A percentile compares a stretch with the other conserved stretches of the same genome.
Evolutionary conservation across 768 basidiomycete species (phyloP).

Genomic region (Clitopilus passeckerianus): DNA sequence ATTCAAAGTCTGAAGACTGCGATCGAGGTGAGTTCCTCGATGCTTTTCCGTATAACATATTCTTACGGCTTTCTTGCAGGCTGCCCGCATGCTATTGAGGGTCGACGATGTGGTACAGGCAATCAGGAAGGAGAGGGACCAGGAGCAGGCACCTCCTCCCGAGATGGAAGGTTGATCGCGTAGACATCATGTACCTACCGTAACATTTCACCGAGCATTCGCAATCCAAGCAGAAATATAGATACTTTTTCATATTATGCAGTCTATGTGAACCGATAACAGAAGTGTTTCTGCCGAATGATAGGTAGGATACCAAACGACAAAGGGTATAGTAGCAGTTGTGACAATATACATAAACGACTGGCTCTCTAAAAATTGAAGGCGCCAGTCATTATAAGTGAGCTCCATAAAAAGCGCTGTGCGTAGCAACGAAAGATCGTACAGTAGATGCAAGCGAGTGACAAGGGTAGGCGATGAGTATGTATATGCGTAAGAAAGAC

Average conservation of each 20-base stretch:
- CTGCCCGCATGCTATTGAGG: slow-evolving; percentile 84
- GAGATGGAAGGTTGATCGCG: slow-evolving; percentile 23
- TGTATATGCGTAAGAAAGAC: neutral
- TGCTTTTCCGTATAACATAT: neutral
- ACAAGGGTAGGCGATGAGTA: neutral
- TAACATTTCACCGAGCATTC: neutral
- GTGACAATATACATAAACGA: neutral
- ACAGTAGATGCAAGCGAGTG: neutral
- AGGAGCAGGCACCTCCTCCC: slow-evolving; percentile 41
- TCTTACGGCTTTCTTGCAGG: slow-evolving; percentile 31
- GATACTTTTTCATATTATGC: neutral
- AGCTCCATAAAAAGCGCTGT: neutral
- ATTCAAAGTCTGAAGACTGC: slow-evolving; percentile 97
- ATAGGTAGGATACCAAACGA: neutral
- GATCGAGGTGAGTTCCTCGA: slow-evolving; percentile 62
- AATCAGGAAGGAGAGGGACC: slow-evolving; percentile 68
- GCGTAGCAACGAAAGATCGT: neutral
- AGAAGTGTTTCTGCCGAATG: neutral
- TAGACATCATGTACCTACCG: neutral
- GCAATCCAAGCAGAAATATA: neutral
- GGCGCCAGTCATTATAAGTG: neutral
- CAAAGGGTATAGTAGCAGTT: neutral
- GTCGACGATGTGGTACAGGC: slow-evolving; percentile 95
- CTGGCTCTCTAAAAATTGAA: neutral
- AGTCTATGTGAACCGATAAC: neutral